Evolutionary conservation across 1,284 basidiomycete genomes (phyloP).

Genomic region (Ceratobasidium theobromae): DNA sequence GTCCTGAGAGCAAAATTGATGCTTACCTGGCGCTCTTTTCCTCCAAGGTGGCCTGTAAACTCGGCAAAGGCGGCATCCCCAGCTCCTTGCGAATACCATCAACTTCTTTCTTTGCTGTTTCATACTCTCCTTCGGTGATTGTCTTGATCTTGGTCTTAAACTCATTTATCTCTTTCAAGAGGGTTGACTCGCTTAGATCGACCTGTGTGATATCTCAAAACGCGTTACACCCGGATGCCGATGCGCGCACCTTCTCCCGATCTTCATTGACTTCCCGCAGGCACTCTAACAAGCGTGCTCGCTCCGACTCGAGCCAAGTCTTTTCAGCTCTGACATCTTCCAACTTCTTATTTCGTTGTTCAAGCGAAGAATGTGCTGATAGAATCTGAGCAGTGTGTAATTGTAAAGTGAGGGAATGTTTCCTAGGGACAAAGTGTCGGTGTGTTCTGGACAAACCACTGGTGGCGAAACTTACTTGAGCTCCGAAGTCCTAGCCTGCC

Average conservation of each 20-base stretch:
- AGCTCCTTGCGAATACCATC: constrained; percentile 70
- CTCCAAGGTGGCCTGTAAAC: constrained; percentile 66
- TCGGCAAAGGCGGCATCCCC: constrained; percentile 68
- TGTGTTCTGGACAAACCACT: background rate
- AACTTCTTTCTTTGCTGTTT: constrained; percentile 67
- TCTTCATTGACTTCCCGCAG: constrained; percentile 75
- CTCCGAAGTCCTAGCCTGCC: constrained; percentile 77
- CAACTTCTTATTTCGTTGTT: constrained; percentile 70
- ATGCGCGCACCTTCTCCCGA: constrained; percentile 61
- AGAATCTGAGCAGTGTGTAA: constrained; percentile 82
- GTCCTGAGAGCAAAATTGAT: background rate
- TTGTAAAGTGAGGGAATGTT: constrained; percentile 75
- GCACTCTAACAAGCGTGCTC: constrained; percentile 60
- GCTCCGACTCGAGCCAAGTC: constrained; percentile 63
- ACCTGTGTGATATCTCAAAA: constrained; percentile 45
- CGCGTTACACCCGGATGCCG: background rate
- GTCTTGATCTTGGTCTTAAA: constrained; percentile 62
- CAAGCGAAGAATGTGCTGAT: constrained; percentile 71
- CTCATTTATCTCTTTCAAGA: constrained; percentile 64
- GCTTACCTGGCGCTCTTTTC: constrained; percentile 70
- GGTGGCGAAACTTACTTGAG: constrained; percentile 59
- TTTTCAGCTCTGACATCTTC: constrained; percentile 78
- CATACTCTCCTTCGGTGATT: constrained; percentile 72
- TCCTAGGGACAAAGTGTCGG: constrained; percentile 49
- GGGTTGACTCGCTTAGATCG: constrained; percentile 54